Conservation (phyloP, 2,329 filamentous ascomycete genomes). For the Epichloe amarillans region DNA sequence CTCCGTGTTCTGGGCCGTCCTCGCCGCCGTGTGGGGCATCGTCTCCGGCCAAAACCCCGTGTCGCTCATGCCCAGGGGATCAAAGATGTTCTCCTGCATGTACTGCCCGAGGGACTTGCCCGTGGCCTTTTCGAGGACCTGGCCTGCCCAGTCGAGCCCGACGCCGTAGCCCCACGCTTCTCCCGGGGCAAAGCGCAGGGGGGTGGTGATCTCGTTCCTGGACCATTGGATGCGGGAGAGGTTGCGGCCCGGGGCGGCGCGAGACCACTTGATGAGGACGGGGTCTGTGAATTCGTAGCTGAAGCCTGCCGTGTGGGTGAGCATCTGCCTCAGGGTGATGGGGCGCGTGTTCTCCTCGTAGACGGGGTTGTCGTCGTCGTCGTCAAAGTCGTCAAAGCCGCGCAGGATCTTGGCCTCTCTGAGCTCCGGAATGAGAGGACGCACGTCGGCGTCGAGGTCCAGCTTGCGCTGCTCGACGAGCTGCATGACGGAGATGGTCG, state of each 20-base stretch:
- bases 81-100: conserved; percentile 24
- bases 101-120: conserved; percentile 23
- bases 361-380: conserved; percentile 19
- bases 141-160: conserved; percentile 33
- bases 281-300: conserved; percentile 29
- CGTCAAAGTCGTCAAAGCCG: conserved; percentile 19
- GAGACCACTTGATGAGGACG: conserved; percentile 26
- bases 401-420: conserved; percentile 20
- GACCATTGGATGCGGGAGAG: conserved; percentile 19
- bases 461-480: conserved; percentile 23
- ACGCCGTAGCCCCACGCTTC: conserved; percentile 36
- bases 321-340: conserved; percentile 29
- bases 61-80: conserved; percentile 21
- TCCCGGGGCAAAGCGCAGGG: conserved; percentile 33
- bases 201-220: conserved; percentile 26
- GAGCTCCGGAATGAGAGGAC: conserved; percentile 21
- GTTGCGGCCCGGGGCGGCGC: conserved; percentile 17
- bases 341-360: conserved; percentile 22
- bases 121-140: conserved; percentile 27
- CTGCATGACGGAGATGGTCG: conserved; percentile 24
- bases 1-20: conserved; percentile 11
- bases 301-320: conserved; percentile 37
- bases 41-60: conserved; percentile 23
- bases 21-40: conserved; percentile 13
- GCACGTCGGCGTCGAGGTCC: conserved; percentile 24